Percentiles rank a stretch among this genome's conserved stretches.
Evolutionary conservation across 176 grass and related monocot genomes (phyloP).

Genomic region (Carex littledalei): DNA sequence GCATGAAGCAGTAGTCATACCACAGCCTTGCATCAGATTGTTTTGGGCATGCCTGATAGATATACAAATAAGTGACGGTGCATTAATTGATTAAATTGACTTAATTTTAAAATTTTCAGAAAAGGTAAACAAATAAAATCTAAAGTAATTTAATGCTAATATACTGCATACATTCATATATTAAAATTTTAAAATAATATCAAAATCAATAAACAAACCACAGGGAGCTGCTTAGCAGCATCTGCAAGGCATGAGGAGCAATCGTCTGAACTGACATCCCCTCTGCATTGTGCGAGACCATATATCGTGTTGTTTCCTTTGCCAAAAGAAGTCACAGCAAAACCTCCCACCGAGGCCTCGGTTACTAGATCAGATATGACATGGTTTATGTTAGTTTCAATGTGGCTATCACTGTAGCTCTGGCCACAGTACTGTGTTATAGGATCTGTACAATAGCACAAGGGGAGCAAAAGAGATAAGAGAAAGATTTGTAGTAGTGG

Average conservation of each 20-base stretch:
- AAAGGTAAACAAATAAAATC: not conserved
- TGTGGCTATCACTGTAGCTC: constrained; percentile 26
- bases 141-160: not conserved
- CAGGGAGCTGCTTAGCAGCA: constrained; percentile 23
- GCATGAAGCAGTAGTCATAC: constrained; percentile 81
- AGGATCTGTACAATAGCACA: constrained; percentile 28
- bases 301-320: constrained; percentile 25
- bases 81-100: not conserved
- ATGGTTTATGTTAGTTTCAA: constrained; percentile 33
- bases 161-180: not conserved
- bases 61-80: not conserved
- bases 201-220: not conserved
- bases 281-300: constrained; percentile 71
- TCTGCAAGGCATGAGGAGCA: constrained; percentile 37
- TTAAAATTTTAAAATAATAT: not conserved
- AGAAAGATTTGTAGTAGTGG: constrained; percentile 14
- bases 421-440: constrained; percentile 37
- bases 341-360: constrained; percentile 29
- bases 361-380: constrained; percentile 42
- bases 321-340: constrained; percentile 31
- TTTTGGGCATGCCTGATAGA: constrained; percentile 22
- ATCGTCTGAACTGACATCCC: constrained; percentile 43
- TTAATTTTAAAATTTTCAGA: not conserved
- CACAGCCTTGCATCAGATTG: constrained; percentile 41
- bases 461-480: constrained; percentile 20